Conservation (phyloP, 306 rosid genomes). For the Cicer arietinum region DNA sequence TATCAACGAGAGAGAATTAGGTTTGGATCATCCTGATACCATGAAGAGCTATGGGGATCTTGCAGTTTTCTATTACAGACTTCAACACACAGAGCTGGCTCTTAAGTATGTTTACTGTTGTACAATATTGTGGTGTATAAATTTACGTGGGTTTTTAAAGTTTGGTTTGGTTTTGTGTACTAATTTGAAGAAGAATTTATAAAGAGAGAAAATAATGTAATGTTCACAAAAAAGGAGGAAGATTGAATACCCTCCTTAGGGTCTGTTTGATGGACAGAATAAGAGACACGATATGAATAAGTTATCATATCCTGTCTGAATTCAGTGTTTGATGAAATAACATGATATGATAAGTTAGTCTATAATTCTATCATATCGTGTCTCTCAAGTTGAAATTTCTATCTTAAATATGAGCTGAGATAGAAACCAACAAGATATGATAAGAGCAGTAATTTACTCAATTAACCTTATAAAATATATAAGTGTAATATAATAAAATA, state of each 20-base stretch:
- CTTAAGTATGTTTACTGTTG: constrained; percentile 74
- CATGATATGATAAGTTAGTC: no score
- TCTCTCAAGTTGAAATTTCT: no score
- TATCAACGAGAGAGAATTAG: constrained; percentile 96
- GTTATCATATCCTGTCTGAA: no score
- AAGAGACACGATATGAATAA: no score
- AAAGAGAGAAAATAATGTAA: constrained; percentile 8
- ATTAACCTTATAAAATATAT: no score
- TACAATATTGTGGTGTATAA: constrained; percentile 33
- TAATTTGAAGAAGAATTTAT: constrained; percentile 26
- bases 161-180: constrained; percentile 4
- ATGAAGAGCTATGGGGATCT: constrained; percentile 99
- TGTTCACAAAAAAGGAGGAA: constrained; percentile 29
- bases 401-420: no score
- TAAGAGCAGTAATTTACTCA: no score
- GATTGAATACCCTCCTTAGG: background rate
- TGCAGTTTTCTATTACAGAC: constrained; percentile 98
- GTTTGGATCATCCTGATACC: constrained; percentile 99
- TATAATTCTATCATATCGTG: no score
- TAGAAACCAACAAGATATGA: no score
- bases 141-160: constrained; percentile 15
- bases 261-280: no score
- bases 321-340: no score
- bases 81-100: constrained; percentile 98
- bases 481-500: no score